Evolutionary conservation across 2,329 filamentous ascomycete species (phyloP).

Genomic region (Hymenoscyphus repandus): DNA sequence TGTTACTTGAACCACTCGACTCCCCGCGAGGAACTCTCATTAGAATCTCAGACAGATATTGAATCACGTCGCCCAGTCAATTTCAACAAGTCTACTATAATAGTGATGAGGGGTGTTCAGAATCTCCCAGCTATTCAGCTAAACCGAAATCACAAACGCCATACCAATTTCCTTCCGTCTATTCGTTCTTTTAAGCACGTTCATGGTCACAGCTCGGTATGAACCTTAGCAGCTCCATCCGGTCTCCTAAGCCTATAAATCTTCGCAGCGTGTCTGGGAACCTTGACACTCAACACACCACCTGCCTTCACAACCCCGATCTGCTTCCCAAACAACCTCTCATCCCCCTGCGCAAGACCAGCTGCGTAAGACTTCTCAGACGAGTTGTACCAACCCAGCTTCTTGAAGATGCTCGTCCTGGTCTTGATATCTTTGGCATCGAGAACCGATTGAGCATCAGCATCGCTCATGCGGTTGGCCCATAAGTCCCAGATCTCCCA

Average conservation of each 20-base stretch:
- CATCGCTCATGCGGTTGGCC: conserved; percentile 44
- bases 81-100: too few species aligned
- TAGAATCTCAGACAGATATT: too few species aligned
- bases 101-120: too few species aligned
- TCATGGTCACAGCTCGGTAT: not conserved
- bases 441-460: conserved; percentile 38
- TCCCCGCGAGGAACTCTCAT: too few species aligned
- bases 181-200: too few species aligned
- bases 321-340: conserved; percentile 42
- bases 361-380: conserved; percentile 40
- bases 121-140: too few species aligned
- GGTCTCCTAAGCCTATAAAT: conserved; percentile 26
- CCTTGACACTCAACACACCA: conserved; percentile 36
- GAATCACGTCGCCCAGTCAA: too few species aligned
- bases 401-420: conserved; percentile 6
- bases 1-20: too few species aligned
- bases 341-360: conserved; percentile 36
- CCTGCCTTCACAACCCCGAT: conserved; percentile 35
- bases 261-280: conserved; percentile 42
- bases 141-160: too few species aligned
- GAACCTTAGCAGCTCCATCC: not conserved
- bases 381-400: conserved; percentile 38
- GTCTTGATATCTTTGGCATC: conserved; percentile 29
- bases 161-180: too few species aligned
- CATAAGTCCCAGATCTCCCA: conserved; percentile 50